phyloP scores from a whole-genome alignment of 805 yeast genomes.

The Monosporozyma unispora region DNA sequence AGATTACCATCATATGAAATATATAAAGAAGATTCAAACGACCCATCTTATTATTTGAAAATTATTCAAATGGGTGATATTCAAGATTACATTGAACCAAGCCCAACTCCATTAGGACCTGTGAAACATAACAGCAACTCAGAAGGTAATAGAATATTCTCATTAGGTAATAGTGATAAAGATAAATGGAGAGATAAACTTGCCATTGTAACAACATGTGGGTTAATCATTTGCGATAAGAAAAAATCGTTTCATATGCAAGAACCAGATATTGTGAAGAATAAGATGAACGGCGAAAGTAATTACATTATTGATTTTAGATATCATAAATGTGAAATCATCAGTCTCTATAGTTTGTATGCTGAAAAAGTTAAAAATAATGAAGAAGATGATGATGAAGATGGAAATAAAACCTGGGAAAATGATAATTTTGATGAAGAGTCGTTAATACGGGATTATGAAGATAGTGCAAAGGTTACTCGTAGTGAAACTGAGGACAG shows the following conservation, averaged over 20 bases:
- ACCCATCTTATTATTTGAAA: conserved; percentile 17
- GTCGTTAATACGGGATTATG: neutral
- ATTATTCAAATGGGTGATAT: conserved; percentile 29
- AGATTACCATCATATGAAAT: conserved; percentile 14
- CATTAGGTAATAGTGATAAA: conserved; percentile 1
- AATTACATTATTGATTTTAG: conserved; percentile 28
- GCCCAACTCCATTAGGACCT: conserved; percentile 2
- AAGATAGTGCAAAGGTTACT: neutral
- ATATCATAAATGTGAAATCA: conserved; percentile 6
- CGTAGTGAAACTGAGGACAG: neutral
- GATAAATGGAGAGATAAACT: conserved; percentile 37
- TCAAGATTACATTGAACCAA: conserved; percentile 30
- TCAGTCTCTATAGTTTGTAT: conserved; percentile 3
- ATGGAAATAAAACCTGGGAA: neutral
- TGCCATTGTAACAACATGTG: conserved; percentile 43
- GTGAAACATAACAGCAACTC: conserved; percentile 15
- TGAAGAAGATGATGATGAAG: neutral
- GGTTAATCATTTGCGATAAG: conserved; percentile 38
- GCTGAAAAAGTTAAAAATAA: conserved; percentile 5
- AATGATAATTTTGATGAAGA: neutral
- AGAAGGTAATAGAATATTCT: neutral
- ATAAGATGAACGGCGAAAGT: conserved; percentile 16
- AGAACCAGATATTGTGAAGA: conserved; percentile 21
- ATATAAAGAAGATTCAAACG: conserved; percentile 10
- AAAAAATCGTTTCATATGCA: conserved; percentile 22